These are phyloP conservation scores for Fraxinus excelsior DNA, from an alignment of 257 asterid genomes.

Conservation along the genomic window DNA sequence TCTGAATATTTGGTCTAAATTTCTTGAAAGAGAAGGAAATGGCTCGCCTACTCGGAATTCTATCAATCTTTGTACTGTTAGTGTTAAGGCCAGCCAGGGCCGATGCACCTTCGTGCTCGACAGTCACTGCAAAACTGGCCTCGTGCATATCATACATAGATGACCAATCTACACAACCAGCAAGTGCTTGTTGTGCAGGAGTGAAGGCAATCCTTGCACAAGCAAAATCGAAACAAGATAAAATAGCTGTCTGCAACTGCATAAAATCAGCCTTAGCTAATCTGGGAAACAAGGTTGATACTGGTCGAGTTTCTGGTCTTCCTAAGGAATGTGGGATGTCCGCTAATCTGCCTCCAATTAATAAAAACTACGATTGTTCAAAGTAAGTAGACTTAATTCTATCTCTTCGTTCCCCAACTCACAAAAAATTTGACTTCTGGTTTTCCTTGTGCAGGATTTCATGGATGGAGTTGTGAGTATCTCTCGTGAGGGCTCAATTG, in stretches of 20 bases:
- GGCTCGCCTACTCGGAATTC: neutral
- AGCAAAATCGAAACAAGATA: neutral
- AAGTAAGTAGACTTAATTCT: neutral
- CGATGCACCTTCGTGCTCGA: conserved; percentile 7
- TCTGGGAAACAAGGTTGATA: neutral
- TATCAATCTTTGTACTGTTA: neutral
- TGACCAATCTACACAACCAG: neutral
- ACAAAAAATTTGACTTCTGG: neutral
- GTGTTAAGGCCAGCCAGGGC: neutral
- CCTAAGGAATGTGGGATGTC: conserved; percentile 9
- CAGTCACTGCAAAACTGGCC: neutral
- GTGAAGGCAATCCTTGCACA: neutral
- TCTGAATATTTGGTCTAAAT: neutral
- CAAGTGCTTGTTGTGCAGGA: conserved; percentile 6
- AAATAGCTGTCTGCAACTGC: conserved; percentile 8
- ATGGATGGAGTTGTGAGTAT: neutral
- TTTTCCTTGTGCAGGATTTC: neutral
- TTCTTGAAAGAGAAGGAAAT: neutral
- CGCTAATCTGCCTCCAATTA: neutral
- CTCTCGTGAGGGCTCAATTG: neutral
- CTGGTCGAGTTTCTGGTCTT: neutral
- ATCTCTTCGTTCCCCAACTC: neutral
- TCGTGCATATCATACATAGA: conserved; percentile 5
- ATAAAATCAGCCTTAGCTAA: neutral
- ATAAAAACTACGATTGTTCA: conserved; percentile 5